Evolutionary conservation across 148 eudicot genomes (phyloP), one percentile per base, ranked within the genome.

Genomic region (Amaranthus hypochondriacus): DNA sequence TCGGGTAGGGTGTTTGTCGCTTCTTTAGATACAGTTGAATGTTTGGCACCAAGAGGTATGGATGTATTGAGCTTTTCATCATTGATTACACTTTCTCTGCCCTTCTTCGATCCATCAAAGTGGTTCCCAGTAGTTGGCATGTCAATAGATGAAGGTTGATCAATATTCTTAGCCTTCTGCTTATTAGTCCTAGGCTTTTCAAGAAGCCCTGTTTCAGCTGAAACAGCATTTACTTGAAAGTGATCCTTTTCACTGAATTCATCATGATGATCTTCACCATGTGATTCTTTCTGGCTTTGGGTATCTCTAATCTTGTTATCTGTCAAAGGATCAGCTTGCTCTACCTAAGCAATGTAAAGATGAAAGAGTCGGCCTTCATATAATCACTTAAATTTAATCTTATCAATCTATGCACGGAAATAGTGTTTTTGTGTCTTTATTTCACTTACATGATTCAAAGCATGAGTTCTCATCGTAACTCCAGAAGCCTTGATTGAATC

Each of bases 111-210:
- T 47, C 67, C 68, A 13, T 28, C 28, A 39, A 76, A 56, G 66
- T 72, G 68, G 56, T 66, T 58, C 7, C 12, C 64, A 72, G 73
- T 77, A 43, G 72, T 50, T 56, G 79, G 66, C 55, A 60, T 54
- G 64, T 73, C 73, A 54, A 71, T 50, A 70, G 81, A 76, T 53
- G 84, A 75, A 63, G 81, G 51, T 52, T 50, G 62, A 69, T 69
- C 75, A 51, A 44, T 51, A 46, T 77, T 76, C 69, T 77, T 74
- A 44, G 64, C 18, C n/a, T 78, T 81, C 75, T 81, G 79, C 69
- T 78, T 76, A 69, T 74, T 21, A 73, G 73, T 71, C 46, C 4
- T 39, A 39, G 76, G 74, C 49, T 28, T 68, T 62, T 69, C 78
- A 57, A 77, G 73, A 64, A 47, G 76, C 65, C 44, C 52, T 12